These are phyloP conservation scores for Solanum stenotomum DNA, from an alignment of 257 asterid species.

Conservation along the genomic window DNA sequence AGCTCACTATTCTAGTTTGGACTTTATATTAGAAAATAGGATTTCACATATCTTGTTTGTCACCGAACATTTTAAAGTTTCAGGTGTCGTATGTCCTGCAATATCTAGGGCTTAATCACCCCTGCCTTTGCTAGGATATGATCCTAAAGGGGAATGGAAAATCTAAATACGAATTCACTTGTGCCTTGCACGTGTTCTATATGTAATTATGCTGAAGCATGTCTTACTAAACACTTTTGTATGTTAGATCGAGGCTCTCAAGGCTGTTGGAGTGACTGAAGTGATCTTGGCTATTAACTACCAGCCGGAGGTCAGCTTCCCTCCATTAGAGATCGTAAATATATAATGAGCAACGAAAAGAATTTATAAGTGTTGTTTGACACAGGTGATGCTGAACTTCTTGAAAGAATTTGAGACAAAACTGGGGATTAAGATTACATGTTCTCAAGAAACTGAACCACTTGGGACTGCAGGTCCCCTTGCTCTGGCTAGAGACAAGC, in stretches of 20 bases:
- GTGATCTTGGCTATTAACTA: slow-evolving; percentile 92
- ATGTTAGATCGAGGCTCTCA: slow-evolving; percentile 81
- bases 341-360: not conserved
- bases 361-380: not conserved
- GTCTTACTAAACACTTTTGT: not conserved
- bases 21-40: not conserved
- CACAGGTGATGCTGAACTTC: slow-evolving; percentile 72
- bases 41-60: not conserved
- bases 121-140: not conserved
- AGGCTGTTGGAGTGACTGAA: slow-evolving; percentile 88
- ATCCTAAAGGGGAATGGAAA: not conserved
- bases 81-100: not conserved
- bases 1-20: not conserved
- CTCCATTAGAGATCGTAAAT: not conserved
- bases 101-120: not conserved
- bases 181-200: not conserved
- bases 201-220: not conserved
- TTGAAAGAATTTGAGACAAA: slow-evolving; percentile 86
- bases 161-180: not conserved
- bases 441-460: slow-evolving; percentile 97
- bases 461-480: slow-evolving; percentile 99
- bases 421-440: slow-evolving; percentile 80
- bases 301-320: slow-evolving; percentile 75
- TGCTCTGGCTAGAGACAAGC: slow-evolving; percentile 92
- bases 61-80: not conserved